Evolutionary conservation across 345 rosid species (phyloP), one percentile per base, ranked within the genome.

Genomic region (Ailanthus altissimus): DNA sequence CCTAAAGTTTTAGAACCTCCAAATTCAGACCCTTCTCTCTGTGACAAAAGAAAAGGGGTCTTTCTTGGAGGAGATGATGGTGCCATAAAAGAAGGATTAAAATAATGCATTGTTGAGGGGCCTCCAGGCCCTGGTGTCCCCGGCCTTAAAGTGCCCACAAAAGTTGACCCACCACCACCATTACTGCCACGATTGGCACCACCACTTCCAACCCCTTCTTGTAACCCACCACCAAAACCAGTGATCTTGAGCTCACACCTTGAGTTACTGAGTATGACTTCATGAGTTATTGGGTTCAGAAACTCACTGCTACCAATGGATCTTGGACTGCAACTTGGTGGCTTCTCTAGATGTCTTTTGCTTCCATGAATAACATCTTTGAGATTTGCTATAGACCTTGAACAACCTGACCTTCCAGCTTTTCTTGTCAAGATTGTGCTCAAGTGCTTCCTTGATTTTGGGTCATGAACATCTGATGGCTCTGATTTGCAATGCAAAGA

Each of bases 281-380:
- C 99, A 79, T 96, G 99, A 78, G 97, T 90, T 40, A 96, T 90
- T 61, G 98, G 99, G 90, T 96, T 96, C 6, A 93, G 92, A 77
- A 96, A 93, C 91, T 96, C 99, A 83, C 93, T 96, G 87, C 99
- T 96, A 36, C 99, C 99, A 23, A 96, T 93, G 71, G 99, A 96
- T 76, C 99, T 91, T 70, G 99, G 99, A 71, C 99, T 96, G 77
- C 98, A 93, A 58, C 92, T 93, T 5, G 98, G 93, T 23, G 99
- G 98, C 78, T 83, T 91, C 75, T 93, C 98, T 59, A 88, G 75
- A 76, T 96, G 98, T 18, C 98, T 85, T 86, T 96, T 96, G 91
- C 99, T 96, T 46, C 99, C 99, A 78, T 96, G 97, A 73, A 96
- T 96, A 28, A 96, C 99, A 80, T 93, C 99, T 83, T 92, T 96